Conservation (phyloP, 1,139 yeast genomes). For the Pichia sp. region DNA sequence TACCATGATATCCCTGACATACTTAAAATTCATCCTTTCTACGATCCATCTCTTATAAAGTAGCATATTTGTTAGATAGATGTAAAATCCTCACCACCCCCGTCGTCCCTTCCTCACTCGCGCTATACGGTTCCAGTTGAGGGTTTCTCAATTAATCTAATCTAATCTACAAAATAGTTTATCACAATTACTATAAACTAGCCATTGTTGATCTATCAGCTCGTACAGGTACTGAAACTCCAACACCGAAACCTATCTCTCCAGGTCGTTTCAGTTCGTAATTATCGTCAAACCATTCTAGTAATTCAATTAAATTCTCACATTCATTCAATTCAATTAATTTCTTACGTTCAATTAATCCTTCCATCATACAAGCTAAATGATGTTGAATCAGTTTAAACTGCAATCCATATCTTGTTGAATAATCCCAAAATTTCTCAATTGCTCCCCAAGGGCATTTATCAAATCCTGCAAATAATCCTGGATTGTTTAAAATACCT, state of each 20-base stretch:
- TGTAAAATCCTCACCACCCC: too few species aligned
- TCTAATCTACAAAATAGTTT: background rate
- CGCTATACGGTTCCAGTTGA: background rate
- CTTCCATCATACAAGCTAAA: constrained; percentile 74
- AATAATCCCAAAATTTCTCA: constrained; percentile 74
- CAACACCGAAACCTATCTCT: constrained; percentile 63
- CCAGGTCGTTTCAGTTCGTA: constrained; percentile 60
- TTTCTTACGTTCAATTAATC: constrained; percentile 45
- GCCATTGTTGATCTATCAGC: constrained; percentile 29
- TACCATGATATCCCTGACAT: background rate
- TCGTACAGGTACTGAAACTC: constrained; percentile 49
- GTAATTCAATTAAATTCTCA: constrained; percentile 49
- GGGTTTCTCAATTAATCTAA: background rate
- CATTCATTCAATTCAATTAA: constrained; percentile 61
- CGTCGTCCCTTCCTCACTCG: background rate
- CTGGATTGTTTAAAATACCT: constrained; percentile 82
- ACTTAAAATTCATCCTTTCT: background rate
- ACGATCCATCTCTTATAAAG: background rate
- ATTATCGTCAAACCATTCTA: constrained; percentile 74
- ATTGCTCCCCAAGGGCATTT: constrained; percentile 87
- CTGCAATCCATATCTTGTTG: constrained; percentile 76
- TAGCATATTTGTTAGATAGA: too few species aligned
- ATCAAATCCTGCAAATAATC: constrained; percentile 65
- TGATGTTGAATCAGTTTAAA: constrained; percentile 83
- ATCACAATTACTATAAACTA: constrained; percentile 29